Percentiles rank a stretch among this genome's conserved stretches.
Evolutionary conservation across 805 yeast species (phyloP).

Genomic region (Naumovozyma dairenensis): DNA sequence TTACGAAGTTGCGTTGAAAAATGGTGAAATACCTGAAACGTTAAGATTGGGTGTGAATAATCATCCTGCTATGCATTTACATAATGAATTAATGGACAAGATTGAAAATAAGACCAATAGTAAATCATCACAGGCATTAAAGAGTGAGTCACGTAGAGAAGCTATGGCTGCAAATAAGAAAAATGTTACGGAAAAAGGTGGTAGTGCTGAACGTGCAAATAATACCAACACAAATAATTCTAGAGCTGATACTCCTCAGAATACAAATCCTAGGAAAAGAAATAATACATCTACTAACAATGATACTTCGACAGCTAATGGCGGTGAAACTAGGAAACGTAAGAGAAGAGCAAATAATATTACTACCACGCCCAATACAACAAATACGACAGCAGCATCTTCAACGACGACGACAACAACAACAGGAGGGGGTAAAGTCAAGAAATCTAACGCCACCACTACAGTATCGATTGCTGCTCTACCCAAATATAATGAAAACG

Average conservation of each 20-base stretch:
- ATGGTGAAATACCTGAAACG: constrained; percentile 68
- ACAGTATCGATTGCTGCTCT: constrained; percentile 7
- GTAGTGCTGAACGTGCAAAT: not conserved
- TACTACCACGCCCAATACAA: not conserved
- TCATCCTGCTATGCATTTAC: constrained; percentile 75
- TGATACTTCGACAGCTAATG: constrained; percentile 7
- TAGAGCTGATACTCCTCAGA: not conserved
- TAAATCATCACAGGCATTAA: constrained; percentile 59
- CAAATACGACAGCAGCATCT: not conserved
- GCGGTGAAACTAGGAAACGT: constrained; percentile 16
- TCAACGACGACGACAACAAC: not conserved
- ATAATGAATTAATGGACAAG: constrained; percentile 29
- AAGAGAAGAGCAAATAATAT: constrained; percentile 5
- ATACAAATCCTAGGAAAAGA: not conserved
- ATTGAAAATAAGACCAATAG: constrained; percentile 15
- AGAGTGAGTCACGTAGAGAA: constrained; percentile 82
- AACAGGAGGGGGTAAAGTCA: constrained; percentile 1
- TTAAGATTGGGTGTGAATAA: constrained; percentile 69
- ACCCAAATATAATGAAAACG: constrained; percentile 26
- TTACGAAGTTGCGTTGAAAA: constrained; percentile 58
- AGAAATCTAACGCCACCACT: constrained; percentile 3
- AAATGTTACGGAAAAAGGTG: too few relatives aligned
- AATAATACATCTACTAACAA: constrained; percentile 5
- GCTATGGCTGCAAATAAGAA: constrained; percentile 75
- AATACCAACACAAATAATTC: not conserved